Conservation (phyloP, 73 alveolate species). For the Paramecium caudatum region DNA sequence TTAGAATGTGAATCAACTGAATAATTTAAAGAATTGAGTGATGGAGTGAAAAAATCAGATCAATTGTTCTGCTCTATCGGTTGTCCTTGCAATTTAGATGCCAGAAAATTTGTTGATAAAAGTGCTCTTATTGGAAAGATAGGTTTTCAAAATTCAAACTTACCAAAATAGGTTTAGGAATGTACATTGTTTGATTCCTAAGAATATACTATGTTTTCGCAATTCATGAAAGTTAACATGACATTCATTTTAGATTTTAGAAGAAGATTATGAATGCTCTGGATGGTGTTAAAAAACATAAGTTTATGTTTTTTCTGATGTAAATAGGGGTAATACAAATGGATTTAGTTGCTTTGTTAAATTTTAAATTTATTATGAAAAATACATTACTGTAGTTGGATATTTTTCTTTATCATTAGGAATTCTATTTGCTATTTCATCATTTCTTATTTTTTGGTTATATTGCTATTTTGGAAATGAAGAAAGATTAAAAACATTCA, state of each 20-base stretch:
- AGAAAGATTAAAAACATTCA: not conserved
- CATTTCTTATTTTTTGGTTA: not conserved
- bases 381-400: not conserved
- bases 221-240: not conserved
- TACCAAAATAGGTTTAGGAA: not conserved
- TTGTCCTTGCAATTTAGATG: conserved; percentile 10
- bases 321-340: conserved; percentile 14
- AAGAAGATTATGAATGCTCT: not conserved
- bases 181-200: not conserved
- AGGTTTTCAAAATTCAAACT: not conserved
- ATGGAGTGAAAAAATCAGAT: not conserved
- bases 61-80: not conserved
- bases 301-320: not conserved
- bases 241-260: not conserved
- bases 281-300: conserved; percentile 2
- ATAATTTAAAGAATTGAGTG: conserved; percentile 9
- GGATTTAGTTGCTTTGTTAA: not conserved
- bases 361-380: not conserved
- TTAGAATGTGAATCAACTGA: conserved; percentile 9
- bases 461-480: not conserved
- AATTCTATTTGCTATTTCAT: not conserved
- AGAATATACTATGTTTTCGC: not conserved
- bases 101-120: conserved; percentile 3
- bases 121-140: conserved; percentile 2
- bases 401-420: not conserved